Percentiles rank a stretch among this genome's conserved stretches.
These are phyloP conservation scores for Candida cerambycidarum DNA, from an alignment of 805 yeast species.

Conservation along the genomic window DNA sequence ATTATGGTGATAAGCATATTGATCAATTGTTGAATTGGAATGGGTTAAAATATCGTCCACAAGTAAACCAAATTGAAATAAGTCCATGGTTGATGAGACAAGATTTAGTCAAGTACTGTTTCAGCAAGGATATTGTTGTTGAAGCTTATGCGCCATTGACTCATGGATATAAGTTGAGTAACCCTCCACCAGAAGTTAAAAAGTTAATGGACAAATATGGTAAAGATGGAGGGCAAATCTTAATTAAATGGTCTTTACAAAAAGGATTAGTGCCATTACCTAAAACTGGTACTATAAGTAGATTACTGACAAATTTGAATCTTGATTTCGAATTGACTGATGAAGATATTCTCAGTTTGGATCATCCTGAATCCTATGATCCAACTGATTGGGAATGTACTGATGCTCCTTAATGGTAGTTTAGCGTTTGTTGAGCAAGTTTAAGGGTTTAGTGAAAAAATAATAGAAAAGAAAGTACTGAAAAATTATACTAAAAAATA, in stretches of 20 bases:
- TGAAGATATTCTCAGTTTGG: constrained; percentile 24
- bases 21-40: constrained; percentile 51
- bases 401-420: constrained; percentile 42
- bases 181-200: constrained; percentile 20
- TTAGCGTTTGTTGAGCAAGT: no score
- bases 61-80: constrained; percentile 49
- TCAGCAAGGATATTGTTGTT: constrained; percentile 24
- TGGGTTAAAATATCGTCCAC: constrained; percentile 44
- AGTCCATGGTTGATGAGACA: constrained; percentile 50
- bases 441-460: no score
- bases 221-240: constrained; percentile 45
- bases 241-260: constrained; percentile 50
- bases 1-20: constrained; percentile 57
- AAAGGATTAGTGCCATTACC: constrained; percentile 44
- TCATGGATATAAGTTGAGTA: constrained; percentile 31
- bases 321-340: constrained; percentile 26
- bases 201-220: constrained; percentile 34
- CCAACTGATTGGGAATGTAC: constrained; percentile 81
- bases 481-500: no score
- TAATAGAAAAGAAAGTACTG: no score
- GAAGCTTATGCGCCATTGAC: constrained; percentile 43
- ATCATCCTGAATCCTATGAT: constrained; percentile 50
- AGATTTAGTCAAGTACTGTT: constrained; percentile 34
- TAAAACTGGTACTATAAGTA: constrained; percentile 25
- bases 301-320: constrained; percentile 25